Base-by-base conservation (phyloP, 495 filamentous ascomycete species). In the Tuber melanosporum region DNA sequence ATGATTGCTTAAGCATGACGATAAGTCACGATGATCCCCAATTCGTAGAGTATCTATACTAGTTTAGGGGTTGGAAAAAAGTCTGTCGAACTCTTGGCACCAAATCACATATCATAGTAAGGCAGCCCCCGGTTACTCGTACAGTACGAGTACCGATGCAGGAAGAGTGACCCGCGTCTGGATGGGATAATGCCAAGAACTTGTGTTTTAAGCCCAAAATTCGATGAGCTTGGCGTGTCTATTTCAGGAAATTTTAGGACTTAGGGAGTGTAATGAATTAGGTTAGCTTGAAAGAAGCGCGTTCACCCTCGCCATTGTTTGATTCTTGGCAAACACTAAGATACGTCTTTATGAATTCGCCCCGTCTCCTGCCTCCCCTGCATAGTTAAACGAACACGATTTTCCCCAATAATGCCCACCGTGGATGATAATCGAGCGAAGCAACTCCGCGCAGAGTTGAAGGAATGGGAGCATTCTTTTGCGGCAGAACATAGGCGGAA, bases 401-500 rank as follows among this genome's bases (percentile, higher is more conserved):
- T 66, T 66, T 3, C 26, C 52, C 57, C 57, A 14, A 66, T 32
- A 66, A 66, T 66, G 57, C 36, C 57, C 17, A 36, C 32, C 26
- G 57, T 36, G 26, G 26, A 66, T 7, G 57, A 19, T 19, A 66
- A 36, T 66, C 57, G 57, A 66, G 75, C 75, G n/a, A 62, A 44
- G 46, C 46, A 74, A 44, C 84, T 97, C 39, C 91, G 93, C 6
- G 85, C 86, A 15, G 92, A 97, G 77, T 85, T 99, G 45, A 99
- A 98, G 84, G 85, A 87, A 82, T 99, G 94, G 91, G 95, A 99
- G 84, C 89, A 88, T 79, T 85, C 88, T 9, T 98, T 95, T 86
- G 89, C 92, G 2, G 85, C 85, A 36, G 85, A 86, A 1, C 88
- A 97, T 82, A 94, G 94, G 22, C 88, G 87, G 73, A 97, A 97